Percentiles rank a stretch among this genome's conserved stretches.
These are phyloP conservation scores for Amanita exitialis DNA, from an alignment of 768 basidiomycete species.

Conservation along the genomic window DNA sequence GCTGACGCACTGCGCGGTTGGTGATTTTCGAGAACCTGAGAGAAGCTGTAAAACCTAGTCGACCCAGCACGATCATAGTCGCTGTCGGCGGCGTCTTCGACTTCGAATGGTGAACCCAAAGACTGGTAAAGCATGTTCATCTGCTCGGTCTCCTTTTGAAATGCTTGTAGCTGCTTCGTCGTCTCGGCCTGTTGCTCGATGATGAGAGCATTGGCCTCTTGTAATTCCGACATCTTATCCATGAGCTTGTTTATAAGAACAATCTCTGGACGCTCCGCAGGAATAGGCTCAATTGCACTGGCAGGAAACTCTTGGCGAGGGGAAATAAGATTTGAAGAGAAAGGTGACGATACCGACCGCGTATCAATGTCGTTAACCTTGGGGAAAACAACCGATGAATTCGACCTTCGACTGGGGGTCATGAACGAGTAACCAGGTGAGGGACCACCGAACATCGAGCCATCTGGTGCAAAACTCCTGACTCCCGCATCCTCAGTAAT, in stretches of 20 bases:
- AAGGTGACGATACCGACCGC: constrained; percentile 1
- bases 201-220: constrained; percentile 62
- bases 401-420: constrained; percentile 15
- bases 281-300: constrained; percentile 14
- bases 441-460: constrained; percentile 29
- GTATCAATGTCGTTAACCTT: background rate
- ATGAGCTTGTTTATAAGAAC: constrained; percentile 62
- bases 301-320: constrained; percentile 3
- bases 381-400: constrained; percentile 7
- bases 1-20: background rate
- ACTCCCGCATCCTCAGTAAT: constrained; percentile 23
- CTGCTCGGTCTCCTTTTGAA: constrained; percentile 62
- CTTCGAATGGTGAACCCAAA: constrained; percentile 42
- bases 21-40: background rate
- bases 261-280: constrained; percentile 34
- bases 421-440: constrained; percentile 20
- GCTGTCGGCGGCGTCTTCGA: constrained; percentile 35
- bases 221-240: constrained; percentile 66
- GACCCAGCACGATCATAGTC: constrained; percentile 4
- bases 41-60: constrained; percentile 9
- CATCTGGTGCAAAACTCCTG: constrained; percentile 54
- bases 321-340: constrained; percentile 7
- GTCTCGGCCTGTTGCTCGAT: constrained; percentile 56
- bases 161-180: constrained; percentile 47
- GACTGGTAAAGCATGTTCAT: constrained; percentile 65